phyloP scores from a whole-genome alignment of 1,139 yeast species.

The Candida albicans region DNA sequence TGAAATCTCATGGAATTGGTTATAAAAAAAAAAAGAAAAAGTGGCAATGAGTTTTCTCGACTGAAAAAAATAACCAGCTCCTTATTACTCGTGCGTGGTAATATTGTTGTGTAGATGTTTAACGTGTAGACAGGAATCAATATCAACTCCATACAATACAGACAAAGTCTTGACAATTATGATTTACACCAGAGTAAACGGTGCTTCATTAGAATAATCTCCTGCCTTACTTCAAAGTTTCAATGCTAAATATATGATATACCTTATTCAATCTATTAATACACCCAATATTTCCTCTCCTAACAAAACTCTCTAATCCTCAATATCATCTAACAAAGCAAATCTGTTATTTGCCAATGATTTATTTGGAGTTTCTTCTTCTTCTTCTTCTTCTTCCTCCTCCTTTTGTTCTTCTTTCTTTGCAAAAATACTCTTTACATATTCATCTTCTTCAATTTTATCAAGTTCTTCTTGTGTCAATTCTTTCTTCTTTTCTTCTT shows the following conservation, averaged over 20 bases:
- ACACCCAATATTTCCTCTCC: background rate
- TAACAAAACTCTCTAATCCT: conserved; percentile 34
- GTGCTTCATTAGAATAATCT: too few species aligned
- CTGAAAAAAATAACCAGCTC: too few species aligned
- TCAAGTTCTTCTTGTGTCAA: conserved; percentile 22
- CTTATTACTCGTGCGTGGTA: too few species aligned
- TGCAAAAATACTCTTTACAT: conserved; percentile 34
- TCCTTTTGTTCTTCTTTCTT: conserved; percentile 28
- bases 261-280: background rate
- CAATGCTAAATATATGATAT: too few species aligned
- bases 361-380: conserved; percentile 16
- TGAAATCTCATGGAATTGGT: background rate
- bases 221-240: too few species aligned
- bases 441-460: conserved; percentile 35
- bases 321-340: conserved; percentile 51
- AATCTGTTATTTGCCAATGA: conserved; percentile 37
- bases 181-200: too few species aligned
- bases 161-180: too few species aligned
- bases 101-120: too few species aligned
- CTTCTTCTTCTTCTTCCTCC: conserved; percentile 25
- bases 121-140: too few species aligned
- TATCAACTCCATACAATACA: too few species aligned
- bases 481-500: conserved; percentile 5
- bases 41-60: too few species aligned
- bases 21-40: too few species aligned